Evolutionary conservation across 2,329 filamentous ascomycete genomes (phyloP).

Genomic region (Pseudogymnoascus sp.): DNA sequence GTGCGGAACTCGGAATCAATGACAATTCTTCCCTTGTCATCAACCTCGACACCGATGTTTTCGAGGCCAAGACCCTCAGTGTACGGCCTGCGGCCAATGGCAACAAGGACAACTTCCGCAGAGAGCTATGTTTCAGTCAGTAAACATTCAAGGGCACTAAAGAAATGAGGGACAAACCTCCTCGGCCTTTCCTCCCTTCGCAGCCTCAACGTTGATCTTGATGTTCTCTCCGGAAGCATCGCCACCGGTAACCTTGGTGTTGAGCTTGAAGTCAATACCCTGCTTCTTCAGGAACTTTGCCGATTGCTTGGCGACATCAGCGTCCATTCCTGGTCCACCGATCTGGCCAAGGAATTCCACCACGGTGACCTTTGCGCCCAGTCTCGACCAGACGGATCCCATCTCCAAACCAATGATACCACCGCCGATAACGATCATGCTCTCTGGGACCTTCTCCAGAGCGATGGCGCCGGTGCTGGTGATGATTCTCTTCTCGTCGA

Average conservation of each 20-base stretch:
- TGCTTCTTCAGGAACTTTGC: constrained; percentile 95
- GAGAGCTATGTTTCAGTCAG: constrained; percentile 54
- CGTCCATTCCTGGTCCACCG: constrained; percentile 94
- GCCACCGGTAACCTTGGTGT: constrained; percentile 87
- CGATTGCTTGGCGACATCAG: constrained; percentile 79
- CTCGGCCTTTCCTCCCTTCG: constrained; percentile 94
- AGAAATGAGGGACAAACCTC: constrained; percentile 48
- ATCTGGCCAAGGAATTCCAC: constrained; percentile 96
- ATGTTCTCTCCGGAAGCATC: constrained; percentile 71
- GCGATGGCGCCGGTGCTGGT: constrained; percentile 93
- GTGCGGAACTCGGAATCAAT: constrained; percentile 99
- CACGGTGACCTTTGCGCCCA: constrained; percentile 91
- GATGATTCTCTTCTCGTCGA: constrained; percentile 96
- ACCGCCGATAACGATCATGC: constrained; percentile 93
- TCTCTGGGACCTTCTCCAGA: constrained; percentile 84
- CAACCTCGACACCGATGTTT: constrained; percentile 84
- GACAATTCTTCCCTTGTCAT: constrained; percentile 88
- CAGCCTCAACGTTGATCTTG: constrained; percentile 77
- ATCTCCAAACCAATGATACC: constrained; percentile 99
- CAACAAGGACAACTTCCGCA: constrained; percentile 89
- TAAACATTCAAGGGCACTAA: neutral
- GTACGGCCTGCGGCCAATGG: constrained; percentile 93
- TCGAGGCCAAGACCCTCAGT: constrained; percentile 86
- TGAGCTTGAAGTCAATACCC: constrained; percentile 95
- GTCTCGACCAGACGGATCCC: constrained; percentile 92